Percentiles rank a stretch among this genome's conserved stretches.
phyloP scores from a whole-genome alignment of 75 land plant species.

The Cupressus sempervirens region DNA sequence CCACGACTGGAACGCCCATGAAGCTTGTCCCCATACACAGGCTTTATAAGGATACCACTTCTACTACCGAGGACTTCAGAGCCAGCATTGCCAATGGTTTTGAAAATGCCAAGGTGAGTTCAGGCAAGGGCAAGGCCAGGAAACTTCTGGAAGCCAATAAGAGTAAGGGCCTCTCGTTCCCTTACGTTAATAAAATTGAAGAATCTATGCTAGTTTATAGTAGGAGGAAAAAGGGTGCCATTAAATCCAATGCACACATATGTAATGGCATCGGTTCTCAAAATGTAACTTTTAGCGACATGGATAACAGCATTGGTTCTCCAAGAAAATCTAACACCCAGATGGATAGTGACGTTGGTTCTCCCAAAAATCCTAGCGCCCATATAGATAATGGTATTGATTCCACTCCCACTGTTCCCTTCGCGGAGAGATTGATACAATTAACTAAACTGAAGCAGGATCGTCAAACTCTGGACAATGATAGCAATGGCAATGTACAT shows the following conservation, averaged over 20 bases:
- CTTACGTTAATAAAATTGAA: not conserved
- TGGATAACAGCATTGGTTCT: not conserved
- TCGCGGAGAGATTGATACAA: not conserved
- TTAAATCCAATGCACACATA: not conserved
- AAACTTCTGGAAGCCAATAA: constrained; percentile 2
- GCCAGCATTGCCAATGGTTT: not conserved
- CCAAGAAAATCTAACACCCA: not conserved
- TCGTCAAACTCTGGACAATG: not conserved
- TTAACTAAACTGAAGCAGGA: not conserved
- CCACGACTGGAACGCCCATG: constrained; percentile 6
- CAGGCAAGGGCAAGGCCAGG: not conserved
- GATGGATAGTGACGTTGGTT: not conserved
- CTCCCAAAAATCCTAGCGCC: not conserved
- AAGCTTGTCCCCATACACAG: not conserved
- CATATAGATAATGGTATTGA: not conserved
- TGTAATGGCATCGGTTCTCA: not conserved
- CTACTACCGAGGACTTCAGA: constrained; percentile 1
- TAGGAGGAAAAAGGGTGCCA: not conserved
- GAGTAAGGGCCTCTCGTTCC: not conserved
- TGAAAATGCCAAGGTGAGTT: not conserved
- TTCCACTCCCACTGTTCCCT: not conserved
- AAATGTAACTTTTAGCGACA: not conserved
- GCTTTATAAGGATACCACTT: not conserved
- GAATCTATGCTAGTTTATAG: not conserved
- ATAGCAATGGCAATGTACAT: not conserved